phyloP scores from a whole-genome alignment of 495 filamentous ascomycete species.

The Talaromyces trachyspermus region DNA sequence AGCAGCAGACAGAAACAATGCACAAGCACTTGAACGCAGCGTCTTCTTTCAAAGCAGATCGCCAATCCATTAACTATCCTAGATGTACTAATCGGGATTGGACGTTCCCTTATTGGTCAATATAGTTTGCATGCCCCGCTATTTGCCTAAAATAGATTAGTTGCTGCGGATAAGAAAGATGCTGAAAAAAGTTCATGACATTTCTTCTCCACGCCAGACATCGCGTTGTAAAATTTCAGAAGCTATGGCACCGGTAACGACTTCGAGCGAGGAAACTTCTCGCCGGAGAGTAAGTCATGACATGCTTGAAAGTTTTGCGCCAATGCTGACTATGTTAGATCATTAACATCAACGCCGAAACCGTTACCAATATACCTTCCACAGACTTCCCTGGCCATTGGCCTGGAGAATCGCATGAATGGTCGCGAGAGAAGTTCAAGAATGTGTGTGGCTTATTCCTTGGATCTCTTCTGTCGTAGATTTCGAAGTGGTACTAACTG shows the following conservation, averaged over 20 bases:
- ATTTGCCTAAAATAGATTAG: background rate
- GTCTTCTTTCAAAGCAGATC: background rate
- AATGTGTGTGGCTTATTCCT: slow-evolving; percentile 28
- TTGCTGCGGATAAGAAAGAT: background rate
- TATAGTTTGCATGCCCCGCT: too few relatives aligned
- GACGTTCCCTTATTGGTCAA: background rate
- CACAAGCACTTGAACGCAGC: background rate
- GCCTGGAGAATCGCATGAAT: slow-evolving; percentile 82
- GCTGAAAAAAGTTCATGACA: background rate
- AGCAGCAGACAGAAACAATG: background rate
- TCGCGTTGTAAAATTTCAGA: background rate
- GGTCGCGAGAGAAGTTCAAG: slow-evolving; percentile 71
- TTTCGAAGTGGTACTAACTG: slow-evolving; percentile 14
- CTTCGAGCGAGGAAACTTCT: slow-evolving; percentile 43
- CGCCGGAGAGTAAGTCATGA: slow-evolving; percentile 36
- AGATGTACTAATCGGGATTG: background rate
- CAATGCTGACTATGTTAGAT: slow-evolving; percentile 47
- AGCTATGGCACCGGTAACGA: slow-evolving; percentile 3
- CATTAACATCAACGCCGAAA: slow-evolving; percentile 80
- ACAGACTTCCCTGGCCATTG: slow-evolving; percentile 88
- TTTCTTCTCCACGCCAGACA: background rate
- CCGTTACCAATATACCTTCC: slow-evolving; percentile 76
- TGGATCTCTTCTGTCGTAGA: background rate
- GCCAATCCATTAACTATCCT: too few relatives aligned
- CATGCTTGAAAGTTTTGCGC: background rate